Evolutionary conservation across 371 early-diverging fungal genomes (phyloP).

Genomic region (Mortierella sp.): DNA sequence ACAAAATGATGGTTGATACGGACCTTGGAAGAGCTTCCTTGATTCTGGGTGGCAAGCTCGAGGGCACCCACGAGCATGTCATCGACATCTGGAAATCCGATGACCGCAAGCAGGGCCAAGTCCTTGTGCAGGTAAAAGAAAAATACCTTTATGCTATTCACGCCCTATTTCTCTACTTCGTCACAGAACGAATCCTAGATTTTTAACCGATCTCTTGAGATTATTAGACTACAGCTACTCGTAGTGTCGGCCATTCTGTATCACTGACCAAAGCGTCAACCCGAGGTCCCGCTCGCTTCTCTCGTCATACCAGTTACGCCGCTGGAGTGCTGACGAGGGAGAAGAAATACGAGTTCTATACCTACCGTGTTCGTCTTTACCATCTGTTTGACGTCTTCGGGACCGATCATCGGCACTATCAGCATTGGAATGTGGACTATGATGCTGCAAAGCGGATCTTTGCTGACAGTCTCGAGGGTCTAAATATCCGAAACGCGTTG

Average conservation of each 20-base stretch:
- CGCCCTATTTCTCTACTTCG: no score
- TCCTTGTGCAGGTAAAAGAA: constrained; percentile 20
- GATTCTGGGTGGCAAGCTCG: constrained; percentile 18
- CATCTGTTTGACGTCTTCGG: constrained; percentile 47
- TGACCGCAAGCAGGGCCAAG: constrained; percentile 19
- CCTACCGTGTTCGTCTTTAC: constrained; percentile 46
- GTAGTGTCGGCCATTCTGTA: constrained; percentile 21
- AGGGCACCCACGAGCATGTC: constrained; percentile 24
- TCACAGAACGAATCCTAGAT: no score
- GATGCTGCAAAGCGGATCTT: constrained; percentile 45
- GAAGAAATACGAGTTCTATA: constrained; percentile 42
- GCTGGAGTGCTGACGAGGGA: constrained; percentile 46
- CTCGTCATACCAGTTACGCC: constrained; percentile 54
- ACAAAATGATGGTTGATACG: constrained; percentile 46
- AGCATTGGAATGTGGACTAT: constrained; percentile 45
- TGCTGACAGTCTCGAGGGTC: constrained; percentile 35
- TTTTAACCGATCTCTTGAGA: neutral
- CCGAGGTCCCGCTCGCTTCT: constrained; percentile 38
- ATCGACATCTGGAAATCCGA: constrained; percentile 24
- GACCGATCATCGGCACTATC: constrained; percentile 12
- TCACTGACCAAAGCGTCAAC: constrained; percentile 22
- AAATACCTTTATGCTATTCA: neutral
- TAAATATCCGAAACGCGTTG: constrained; percentile 41
- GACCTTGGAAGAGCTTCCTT: constrained; percentile 26
- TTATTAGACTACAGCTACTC: constrained; percentile 16